Conservation (phyloP, 345 rosid genomes). For the Physaria fendleri region DNA sequence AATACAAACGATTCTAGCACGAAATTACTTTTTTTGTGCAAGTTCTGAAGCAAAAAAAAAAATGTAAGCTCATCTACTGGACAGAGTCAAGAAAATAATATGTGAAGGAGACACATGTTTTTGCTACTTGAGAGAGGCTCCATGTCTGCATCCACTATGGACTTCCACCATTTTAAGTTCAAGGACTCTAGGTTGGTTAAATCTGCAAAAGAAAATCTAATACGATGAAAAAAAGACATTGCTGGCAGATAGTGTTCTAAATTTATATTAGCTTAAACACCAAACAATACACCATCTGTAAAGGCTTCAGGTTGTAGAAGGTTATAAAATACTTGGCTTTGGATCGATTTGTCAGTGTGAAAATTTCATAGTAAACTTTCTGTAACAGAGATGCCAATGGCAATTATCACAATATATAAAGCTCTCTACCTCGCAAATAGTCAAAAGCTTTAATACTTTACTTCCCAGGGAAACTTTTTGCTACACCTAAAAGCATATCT, state of each 20-base stretch:
- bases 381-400: background rate
- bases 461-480: no score
- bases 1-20: no score
- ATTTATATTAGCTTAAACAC: no score
- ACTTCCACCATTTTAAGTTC: conserved; percentile 76
- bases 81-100: background rate
- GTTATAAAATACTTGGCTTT: background rate
- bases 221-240: no score
- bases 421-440: conserved; percentile 56
- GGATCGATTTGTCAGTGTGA: background rate
- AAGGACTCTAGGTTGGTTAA: conserved; percentile 69
- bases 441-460: no score
- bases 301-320: background rate
- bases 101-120: background rate
- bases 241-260: no score
- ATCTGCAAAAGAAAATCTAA: conserved; percentile 54
- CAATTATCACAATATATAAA: background rate
- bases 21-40: no score
- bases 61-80: background rate
- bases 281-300: no score
- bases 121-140: conserved; percentile 65
- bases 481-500: no score
- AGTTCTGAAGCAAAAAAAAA: conserved; percentile 45
- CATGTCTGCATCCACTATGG: conserved; percentile 72
- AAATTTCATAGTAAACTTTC: no score